A percentile compares a stretch with the other conserved stretches of the same genome.
Evolutionary conservation across 441 rosid genomes (phyloP).

Genomic region (Erodium chrysanthum): DNA sequence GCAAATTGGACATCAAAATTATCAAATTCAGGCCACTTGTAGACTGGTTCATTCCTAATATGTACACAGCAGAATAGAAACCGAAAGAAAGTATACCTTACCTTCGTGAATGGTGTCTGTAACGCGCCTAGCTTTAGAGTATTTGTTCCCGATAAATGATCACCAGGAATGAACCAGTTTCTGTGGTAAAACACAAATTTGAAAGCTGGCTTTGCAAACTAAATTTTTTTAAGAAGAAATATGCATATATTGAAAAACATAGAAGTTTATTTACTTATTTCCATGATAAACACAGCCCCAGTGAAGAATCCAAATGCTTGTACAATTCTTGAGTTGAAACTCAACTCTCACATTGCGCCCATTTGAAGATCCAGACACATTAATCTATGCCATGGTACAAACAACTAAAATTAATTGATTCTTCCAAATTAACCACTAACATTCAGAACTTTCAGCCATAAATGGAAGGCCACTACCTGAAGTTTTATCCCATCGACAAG

Average conservation of each 20-base stretch:
- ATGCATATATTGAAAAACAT: background rate
- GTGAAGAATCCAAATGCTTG: constrained; percentile 51
- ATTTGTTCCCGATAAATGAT: constrained; percentile 28
- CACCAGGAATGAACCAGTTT: constrained; percentile 47
- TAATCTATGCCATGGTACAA: constrained; percentile 28
- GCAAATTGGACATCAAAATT: constrained; percentile 16
- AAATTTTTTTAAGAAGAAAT: background rate
- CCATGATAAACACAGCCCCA: constrained; percentile 54
- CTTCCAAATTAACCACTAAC: constrained; percentile 8
- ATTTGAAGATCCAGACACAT: constrained; percentile 35
- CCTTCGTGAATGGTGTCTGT: constrained; percentile 50
- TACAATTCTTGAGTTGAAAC: constrained; percentile 48
- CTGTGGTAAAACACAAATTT: constrained; percentile 24
- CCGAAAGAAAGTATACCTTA: constrained; percentile 25
- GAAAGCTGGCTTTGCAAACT: constrained; percentile 9
- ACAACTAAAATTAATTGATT: constrained; percentile 2
- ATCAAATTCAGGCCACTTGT: constrained; percentile 4
- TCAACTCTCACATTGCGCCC: constrained; percentile 47
- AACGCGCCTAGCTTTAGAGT: constrained; percentile 39
- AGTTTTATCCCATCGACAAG: constrained; percentile 55
- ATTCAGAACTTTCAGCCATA: background rate
- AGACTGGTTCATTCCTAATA: background rate
- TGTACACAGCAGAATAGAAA: background rate
- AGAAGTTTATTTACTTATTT: constrained; percentile 32
- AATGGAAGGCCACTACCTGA: constrained; percentile 31